A percentile compares a stretch with the other conserved stretches of the same genome.
Conservation (phyloP, 2,329 filamentous ascomycete species). For the Dothideomycetidae sp. region DNA sequence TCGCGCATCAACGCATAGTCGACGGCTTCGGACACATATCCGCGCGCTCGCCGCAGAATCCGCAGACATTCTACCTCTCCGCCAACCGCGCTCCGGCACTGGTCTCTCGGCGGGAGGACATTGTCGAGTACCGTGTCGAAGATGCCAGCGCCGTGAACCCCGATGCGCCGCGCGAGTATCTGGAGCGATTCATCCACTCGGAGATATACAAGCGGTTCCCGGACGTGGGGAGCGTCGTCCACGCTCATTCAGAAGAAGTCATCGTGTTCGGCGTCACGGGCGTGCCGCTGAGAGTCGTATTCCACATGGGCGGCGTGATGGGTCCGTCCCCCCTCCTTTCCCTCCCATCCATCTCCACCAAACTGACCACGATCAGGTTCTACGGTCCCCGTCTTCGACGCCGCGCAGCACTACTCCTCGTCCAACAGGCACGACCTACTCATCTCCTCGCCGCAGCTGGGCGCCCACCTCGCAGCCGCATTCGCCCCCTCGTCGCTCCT, state of each 20-base stretch:
- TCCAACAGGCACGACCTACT: conserved; percentile 22
- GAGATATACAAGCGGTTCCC: conserved; percentile 32
- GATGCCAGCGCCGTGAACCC: conserved; percentile 23
- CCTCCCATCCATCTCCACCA: neutral
- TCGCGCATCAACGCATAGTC: conserved; percentile 20
- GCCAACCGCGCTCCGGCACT: conserved; percentile 31
- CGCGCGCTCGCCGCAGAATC: conserved; percentile 23
- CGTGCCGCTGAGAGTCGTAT: conserved; percentile 25
- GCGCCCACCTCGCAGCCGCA: conserved; percentile 20
- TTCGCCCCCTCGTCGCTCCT: conserved; percentile 18
- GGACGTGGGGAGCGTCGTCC: conserved; percentile 30
- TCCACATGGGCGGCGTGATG: conserved; percentile 32
- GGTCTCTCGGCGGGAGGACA: conserved; percentile 27
- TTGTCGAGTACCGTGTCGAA: conserved; percentile 31
- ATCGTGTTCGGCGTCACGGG: conserved; percentile 29
- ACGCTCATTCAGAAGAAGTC: conserved; percentile 29
- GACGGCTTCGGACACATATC: conserved; percentile 24
- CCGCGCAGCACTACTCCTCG: conserved; percentile 19
- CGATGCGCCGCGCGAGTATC: conserved; percentile 19
- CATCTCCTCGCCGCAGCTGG: conserved; percentile 21
- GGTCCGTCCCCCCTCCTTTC: conserved; percentile 18
- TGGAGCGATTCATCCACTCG: conserved; percentile 32
- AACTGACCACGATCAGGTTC: conserved; percentile 12
- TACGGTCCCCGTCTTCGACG: conserved; percentile 23
- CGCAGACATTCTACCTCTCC: conserved; percentile 31